Percentiles rank a stretch among this genome's conserved stretches.
Evolutionary conservation across 2,329 filamentous ascomycete species (phyloP).

Genomic region (Fusarium virguliforme): DNA sequence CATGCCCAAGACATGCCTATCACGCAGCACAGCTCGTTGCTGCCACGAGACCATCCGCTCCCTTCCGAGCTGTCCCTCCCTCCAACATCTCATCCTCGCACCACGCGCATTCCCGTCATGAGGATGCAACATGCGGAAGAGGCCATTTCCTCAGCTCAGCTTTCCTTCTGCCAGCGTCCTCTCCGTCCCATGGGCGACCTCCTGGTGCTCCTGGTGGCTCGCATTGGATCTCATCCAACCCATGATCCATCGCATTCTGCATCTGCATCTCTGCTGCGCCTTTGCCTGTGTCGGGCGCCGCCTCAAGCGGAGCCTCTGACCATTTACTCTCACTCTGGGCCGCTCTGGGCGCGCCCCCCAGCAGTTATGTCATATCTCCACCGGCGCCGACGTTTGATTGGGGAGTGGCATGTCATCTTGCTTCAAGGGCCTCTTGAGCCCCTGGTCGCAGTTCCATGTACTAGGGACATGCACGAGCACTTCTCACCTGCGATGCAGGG

Average conservation of each 20-base stretch:
- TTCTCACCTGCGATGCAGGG: conserved; percentile 35
- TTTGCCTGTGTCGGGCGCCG: conserved; percentile 40
- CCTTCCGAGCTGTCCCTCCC: conserved; percentile 35
- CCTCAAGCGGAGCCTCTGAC: conserved; percentile 43
- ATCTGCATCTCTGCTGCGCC: conserved; percentile 43
- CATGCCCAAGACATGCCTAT: conserved; percentile 49
- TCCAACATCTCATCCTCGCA: conserved; percentile 38
- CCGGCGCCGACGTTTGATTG: conserved; percentile 47
- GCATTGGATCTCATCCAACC: conserved; percentile 29
- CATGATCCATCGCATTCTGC: conserved; percentile 43
- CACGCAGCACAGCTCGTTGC: conserved; percentile 46
- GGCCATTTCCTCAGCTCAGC: conserved; percentile 20
- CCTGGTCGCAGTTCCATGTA: conserved; percentile 44
- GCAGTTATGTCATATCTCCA: conserved; percentile 53
- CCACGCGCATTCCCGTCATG: conserved; percentile 45
- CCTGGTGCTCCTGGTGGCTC: conserved; percentile 7
- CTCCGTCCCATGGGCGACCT: conserved; percentile 1
- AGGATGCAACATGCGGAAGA: conserved; percentile 39
- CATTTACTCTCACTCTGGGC: conserved; percentile 34
- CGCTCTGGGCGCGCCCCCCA: conserved; percentile 27
- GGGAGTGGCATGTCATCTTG: conserved; percentile 53
- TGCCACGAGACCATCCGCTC: conserved; percentile 48
- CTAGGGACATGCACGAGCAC: conserved; percentile 43
- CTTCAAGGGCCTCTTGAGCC: conserved; percentile 45
- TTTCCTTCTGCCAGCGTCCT: conserved; percentile 14